Evolutionary conservation across 352 stramenopile species (phyloP), one percentile per base, ranked within the genome.

Genomic region (Globisporangium takayamanum): DNA sequence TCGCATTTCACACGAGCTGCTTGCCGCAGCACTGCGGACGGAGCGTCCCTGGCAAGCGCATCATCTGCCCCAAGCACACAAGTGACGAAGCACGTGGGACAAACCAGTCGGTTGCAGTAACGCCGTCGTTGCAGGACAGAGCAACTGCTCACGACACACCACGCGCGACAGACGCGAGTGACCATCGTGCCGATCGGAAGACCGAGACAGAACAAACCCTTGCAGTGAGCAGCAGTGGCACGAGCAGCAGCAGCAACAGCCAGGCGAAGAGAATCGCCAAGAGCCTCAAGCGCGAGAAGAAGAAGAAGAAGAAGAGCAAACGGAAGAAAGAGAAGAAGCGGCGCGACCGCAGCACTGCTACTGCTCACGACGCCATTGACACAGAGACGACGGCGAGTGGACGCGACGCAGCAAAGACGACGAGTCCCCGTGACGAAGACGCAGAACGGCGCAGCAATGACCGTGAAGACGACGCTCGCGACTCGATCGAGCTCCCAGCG

Each of bases 1-100:
- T 89, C 48, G 84, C 84, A 20, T 94, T 89, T 48, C 84, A 94
- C 58, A 80, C 80, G 46, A 84, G 78, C 54, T 94, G 84, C 68
- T 50, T 94, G 37, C 84, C 84, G 42, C 42, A 56, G n/a, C 66
- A 71, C 26, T 83, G 74, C 28, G 69, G 82, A 20, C 54, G 66
- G n/a, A 69, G 76, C 52, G 70, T 89, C 53, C 76, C 78, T 28
- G 77, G 80, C 47, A 88, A 88, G 65, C 69, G 84, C 15, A 92
- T 92, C 26, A 80, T 92, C 47, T 92, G 82, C 53, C 80, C 78
- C 14, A 88, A 87, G 57, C 75, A 89, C 55, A 11, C 50, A 28
- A 3, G 5, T 22, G 53, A 41, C 45, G 57, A 56, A 2, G 50
- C 22, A 15, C 10, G 18, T n/a, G 25, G 6, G 28, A 33, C 28